These are phyloP conservation scores for Saccharomycopsis crataegensis DNA, from an alignment of 1,139 yeast genomes.

Conservation along the genomic window DNA sequence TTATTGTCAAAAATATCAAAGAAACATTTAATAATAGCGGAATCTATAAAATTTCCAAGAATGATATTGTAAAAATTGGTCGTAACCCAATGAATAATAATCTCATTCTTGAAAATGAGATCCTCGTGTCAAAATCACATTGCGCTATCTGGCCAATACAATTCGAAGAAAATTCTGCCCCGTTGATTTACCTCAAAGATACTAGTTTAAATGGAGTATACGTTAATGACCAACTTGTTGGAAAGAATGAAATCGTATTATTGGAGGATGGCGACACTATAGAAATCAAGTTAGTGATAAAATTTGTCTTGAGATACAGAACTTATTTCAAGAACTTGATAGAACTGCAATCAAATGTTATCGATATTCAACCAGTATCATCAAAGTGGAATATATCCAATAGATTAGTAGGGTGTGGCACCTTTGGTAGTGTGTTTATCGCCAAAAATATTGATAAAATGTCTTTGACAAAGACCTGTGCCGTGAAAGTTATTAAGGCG, in stretches of 20 bases:
- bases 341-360: not conserved
- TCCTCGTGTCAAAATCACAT: constrained; percentile 38
- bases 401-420: constrained; percentile 48
- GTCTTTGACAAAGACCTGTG: constrained; percentile 29
- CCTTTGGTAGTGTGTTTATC: constrained; percentile 46
- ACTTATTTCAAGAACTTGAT: not conserved
- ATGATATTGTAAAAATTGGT: constrained; percentile 29
- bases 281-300: constrained; percentile 31
- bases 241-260: constrained; percentile 31
- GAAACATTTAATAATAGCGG: not conserved
- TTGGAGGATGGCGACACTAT: constrained; percentile 41
- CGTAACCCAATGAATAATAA: constrained; percentile 23
- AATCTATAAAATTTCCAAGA: constrained; percentile 19
- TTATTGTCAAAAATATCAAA: not conserved
- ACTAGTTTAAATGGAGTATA: constrained; percentile 46
- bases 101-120: constrained; percentile 21
- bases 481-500: constrained; percentile 41
- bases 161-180: constrained; percentile 42
- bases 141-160: constrained; percentile 41
- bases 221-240: constrained; percentile 34
- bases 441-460: not conserved
- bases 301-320: constrained; percentile 18
- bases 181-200: constrained; percentile 48
- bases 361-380: constrained; percentile 21
- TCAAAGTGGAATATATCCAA: constrained; percentile 37